Evolutionary conservation across 2,329 filamentous ascomycete genomes (phyloP), one percentile per base, ranked within the genome.

Genomic region (Ophiocordyceps robertsii): DNA sequence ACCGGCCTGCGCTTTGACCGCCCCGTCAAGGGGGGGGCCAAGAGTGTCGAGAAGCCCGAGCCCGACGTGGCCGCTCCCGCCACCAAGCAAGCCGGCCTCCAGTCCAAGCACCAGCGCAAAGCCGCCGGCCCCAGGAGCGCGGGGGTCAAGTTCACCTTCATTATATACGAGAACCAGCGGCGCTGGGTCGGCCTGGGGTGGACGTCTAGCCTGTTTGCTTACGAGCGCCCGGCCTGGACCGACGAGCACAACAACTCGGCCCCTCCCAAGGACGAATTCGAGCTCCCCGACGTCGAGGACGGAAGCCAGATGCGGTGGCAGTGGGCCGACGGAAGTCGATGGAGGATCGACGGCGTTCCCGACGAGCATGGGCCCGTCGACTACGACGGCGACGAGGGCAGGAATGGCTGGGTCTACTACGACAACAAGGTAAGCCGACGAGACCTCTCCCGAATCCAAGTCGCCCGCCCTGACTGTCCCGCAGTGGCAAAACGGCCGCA

Each of bases 121-220:
- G 58, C 68, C 32, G 62, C 65, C 3, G 39, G 41, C 19, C 61
- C 62, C n/a, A 72, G 70, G 46, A 81, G 83, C 5, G 77, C 87
- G 0, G 88, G 89, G 1, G 85, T 98, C 13, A 84, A 88, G 37
- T 98, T 98, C 56, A 98, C 92, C 0, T 98, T 98, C 49, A 89
- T 92, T 39, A 72, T 98, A 3, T 96, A 89, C 55, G 92, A 98
- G 60, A 98, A 98, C 53, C 92, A 98, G 61, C 77, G 92, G 36
- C 77, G 92, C 41, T 98, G 92, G 92, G 67, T 98, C 4, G 90
- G 89, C 1, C 73, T 98, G 12, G 92, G 92, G 0, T 98, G 92
- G 89, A 96, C 92, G 0, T 82, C 82, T 3, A 93, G 82, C 33
- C 68, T 98, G 47, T 87, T 98, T 50, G 80, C 88, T 0, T 93